Conservation (phyloP, 2,329 filamentous ascomycete species). For the Chaetomiaceae sp. region DNA sequence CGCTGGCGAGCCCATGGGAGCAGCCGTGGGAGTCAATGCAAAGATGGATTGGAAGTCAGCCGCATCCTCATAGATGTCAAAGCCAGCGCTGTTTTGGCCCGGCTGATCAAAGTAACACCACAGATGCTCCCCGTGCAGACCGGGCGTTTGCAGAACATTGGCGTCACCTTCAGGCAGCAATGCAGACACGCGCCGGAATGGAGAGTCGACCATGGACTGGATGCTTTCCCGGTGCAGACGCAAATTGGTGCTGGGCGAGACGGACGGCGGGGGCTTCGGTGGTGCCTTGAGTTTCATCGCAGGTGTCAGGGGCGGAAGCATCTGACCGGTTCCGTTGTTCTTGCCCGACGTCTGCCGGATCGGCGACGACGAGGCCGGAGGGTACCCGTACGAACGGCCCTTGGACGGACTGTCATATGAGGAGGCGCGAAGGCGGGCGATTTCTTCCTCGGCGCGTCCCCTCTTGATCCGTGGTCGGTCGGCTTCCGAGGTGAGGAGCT, state of each 20-base stretch:
- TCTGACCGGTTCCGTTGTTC: constrained; percentile 52
- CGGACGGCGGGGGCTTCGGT: constrained; percentile 60
- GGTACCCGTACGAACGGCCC: constrained; percentile 49
- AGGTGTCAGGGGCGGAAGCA: constrained; percentile 75
- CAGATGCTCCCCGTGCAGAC: constrained; percentile 59
- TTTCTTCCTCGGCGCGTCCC: constrained; percentile 91
- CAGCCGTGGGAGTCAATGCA: constrained; percentile 36
- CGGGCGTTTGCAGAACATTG: constrained; percentile 57
- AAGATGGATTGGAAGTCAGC: constrained; percentile 33
- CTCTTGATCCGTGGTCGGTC: constrained; percentile 79
- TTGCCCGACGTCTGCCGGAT: constrained; percentile 45
- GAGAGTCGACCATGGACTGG: constrained; percentile 74
- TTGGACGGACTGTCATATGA: constrained; percentile 90
- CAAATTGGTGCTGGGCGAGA: constrained; percentile 89
- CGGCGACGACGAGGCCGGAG: constrained; percentile 63
- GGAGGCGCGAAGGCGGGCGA: constrained; percentile 84
- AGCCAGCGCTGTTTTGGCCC: constrained; percentile 48
- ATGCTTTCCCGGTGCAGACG: constrained; percentile 83
- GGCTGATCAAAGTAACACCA: constrained; percentile 43
- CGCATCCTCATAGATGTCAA: constrained; percentile 57
- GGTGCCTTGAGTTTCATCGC: constrained; percentile 72
- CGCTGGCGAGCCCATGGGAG: constrained; percentile 58
- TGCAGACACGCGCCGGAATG: constrained; percentile 45
- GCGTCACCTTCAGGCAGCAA: constrained; percentile 46
- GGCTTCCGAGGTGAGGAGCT: constrained; percentile 70